A percentile compares a stretch with the other conserved stretches of the same genome.
These are phyloP conservation scores for Dipodascopsis uninucleata DNA, from an alignment of 805 yeast genomes.

Conservation along the genomic window DNA sequence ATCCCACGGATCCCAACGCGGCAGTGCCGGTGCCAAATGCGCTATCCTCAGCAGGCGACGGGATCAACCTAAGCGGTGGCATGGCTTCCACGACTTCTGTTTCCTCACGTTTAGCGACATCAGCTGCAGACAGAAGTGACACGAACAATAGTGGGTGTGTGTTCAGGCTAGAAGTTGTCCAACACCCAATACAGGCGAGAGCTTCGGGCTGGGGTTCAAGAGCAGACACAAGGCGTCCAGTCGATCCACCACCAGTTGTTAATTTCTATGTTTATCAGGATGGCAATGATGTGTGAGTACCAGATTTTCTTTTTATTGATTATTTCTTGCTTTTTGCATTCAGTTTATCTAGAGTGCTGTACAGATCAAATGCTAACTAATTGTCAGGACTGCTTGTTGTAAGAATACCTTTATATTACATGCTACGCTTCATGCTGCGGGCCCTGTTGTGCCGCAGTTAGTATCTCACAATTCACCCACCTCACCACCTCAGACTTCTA, in stretches of 20 bases:
- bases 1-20: no score
- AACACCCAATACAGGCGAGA: slow-evolving; percentile 37
- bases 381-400: slow-evolving; percentile 22
- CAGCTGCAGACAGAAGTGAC: neutral
- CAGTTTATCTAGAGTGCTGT: neutral
- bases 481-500: slow-evolving; percentile 20
- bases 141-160: slow-evolving; percentile 3
- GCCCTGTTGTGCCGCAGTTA: neutral
- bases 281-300: slow-evolving; percentile 23
- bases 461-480: slow-evolving; percentile 5
- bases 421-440: slow-evolving; percentile 18
- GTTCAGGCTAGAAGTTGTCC: slow-evolving; percentile 27
- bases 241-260: slow-evolving; percentile 38
- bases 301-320: slow-evolving; percentile 12
- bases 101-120: neutral
- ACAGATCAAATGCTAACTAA: no score
- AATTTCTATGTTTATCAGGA: slow-evolving; percentile 22
- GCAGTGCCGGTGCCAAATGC: no score
- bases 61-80: no score
- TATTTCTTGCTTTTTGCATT: slow-evolving; percentile 9
- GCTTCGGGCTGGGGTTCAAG: slow-evolving; percentile 38
- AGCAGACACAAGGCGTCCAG: slow-evolving; percentile 37
- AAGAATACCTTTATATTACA: slow-evolving; percentile 32
- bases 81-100: no score
- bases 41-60: no score